A percentile compares a stretch with the other conserved stretches of the same genome.
Evolutionary conservation across 2,329 filamentous ascomycete genomes (phyloP).

Genomic region (Myriosclerotinia curreyana): DNA sequence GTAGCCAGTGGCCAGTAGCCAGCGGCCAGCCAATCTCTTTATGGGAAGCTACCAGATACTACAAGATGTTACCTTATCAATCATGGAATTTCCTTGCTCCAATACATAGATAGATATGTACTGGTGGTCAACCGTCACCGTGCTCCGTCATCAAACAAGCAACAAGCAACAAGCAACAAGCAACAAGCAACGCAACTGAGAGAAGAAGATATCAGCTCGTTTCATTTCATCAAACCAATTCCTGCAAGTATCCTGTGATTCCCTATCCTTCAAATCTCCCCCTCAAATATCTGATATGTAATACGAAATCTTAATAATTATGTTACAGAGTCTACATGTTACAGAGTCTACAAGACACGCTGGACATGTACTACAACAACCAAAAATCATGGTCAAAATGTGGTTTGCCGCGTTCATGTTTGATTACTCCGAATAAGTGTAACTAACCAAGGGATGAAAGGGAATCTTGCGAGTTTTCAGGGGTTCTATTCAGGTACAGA

Average conservation of each 20-base stretch:
- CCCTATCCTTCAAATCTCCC: constrained; percentile 8
- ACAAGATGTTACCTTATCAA: neutral
- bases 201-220: neutral
- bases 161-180: neutral
- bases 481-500: neutral
- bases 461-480: neutral
- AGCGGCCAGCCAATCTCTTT: neutral
- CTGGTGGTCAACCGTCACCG: too few relatives aligned
- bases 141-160: too few relatives aligned
- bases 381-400: constrained; percentile 12
- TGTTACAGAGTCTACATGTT: too few relatives aligned
- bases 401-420: constrained; percentile 12
- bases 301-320: constrained; percentile 14
- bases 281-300: constrained; percentile 5
- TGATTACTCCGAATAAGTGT: constrained; percentile 1
- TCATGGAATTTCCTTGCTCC: neutral
- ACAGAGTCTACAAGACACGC: too few relatives aligned
- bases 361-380: neutral
- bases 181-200: neutral
- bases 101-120: too few relatives aligned
- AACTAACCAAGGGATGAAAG: too few relatives aligned
- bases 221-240: neutral
- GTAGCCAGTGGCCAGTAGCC: too few relatives aligned
- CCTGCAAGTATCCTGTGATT: constrained; percentile 4
- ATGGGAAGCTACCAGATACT: too few relatives aligned